phyloP scores from a whole-genome alignment of 2,329 filamentous ascomycete species.

The Colletotrichum aenigma region DNA sequence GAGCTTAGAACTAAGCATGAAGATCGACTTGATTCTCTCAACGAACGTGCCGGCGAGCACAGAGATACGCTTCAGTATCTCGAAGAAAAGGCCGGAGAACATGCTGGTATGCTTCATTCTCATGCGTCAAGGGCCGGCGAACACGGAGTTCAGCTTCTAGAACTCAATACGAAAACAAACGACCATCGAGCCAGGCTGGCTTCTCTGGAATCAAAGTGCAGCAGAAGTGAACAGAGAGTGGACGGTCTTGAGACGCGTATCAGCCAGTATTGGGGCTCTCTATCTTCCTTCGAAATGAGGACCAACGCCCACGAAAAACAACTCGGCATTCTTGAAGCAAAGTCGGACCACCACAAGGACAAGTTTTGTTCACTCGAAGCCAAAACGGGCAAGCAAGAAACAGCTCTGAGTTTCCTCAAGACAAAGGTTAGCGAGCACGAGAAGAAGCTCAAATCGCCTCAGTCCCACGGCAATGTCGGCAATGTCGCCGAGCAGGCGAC shows the following conservation, averaged over 20 bases:
- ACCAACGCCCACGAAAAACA: background rate
- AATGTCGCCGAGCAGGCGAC: background rate
- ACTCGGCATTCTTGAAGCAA: background rate
- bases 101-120: background rate
- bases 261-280: background rate
- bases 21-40: background rate
- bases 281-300: background rate
- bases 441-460: background rate
- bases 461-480: background rate
- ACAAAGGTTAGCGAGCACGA: background rate
- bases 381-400: background rate
- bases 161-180: background rate
- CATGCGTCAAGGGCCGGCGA: background rate
- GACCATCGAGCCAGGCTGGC: background rate
- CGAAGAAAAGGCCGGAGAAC: background rate
- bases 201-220: background rate
- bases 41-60: background rate
- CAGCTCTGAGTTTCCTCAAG: no score
- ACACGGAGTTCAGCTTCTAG: background rate
- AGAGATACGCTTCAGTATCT: background rate
- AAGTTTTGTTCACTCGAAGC: background rate
- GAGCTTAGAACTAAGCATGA: no score
- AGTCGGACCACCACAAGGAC: background rate
- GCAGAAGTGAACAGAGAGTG: background rate
- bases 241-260: background rate